These are phyloP conservation scores for Paraphoma chrysanthemicola DNA, from an alignment of 2,329 filamentous ascomycete genomes.

Conservation along the genomic window DNA sequence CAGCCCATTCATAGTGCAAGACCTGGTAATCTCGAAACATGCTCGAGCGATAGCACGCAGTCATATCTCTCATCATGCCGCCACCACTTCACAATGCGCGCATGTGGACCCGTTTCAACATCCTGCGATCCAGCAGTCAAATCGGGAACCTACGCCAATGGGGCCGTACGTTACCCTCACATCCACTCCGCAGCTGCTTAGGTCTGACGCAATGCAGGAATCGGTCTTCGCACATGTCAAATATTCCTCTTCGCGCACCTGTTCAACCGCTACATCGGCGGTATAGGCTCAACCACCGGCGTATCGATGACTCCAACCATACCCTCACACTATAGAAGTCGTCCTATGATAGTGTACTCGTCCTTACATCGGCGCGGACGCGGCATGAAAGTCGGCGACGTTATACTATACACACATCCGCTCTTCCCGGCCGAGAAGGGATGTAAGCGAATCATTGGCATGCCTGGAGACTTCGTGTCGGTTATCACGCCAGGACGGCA, in stretches of 20 bases:
- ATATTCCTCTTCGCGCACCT: constrained; percentile 42
- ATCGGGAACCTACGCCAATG: not conserved
- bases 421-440: constrained; percentile 63
- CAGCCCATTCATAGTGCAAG: no score
- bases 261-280: constrained; percentile 63
- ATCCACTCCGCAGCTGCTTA: not conserved
- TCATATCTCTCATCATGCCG: constrained; percentile 20
- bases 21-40: not conserved
- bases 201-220: constrained; percentile 2
- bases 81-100: constrained; percentile 10
- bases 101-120: constrained; percentile 7
- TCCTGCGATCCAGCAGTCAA: not conserved
- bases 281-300: constrained; percentile 67
- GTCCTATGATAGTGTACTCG: constrained; percentile 35
- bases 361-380: constrained; percentile 60
- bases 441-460: constrained; percentile 75
- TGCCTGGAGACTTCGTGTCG: constrained; percentile 72
- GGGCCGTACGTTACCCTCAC: not conserved
- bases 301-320: constrained; percentile 93
- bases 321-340: constrained; percentile 20
- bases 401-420: constrained; percentile 81
- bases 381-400: constrained; percentile 76
- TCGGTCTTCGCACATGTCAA: constrained; percentile 18
- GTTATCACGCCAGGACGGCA: constrained; percentile 64
- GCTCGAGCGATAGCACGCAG: constrained; percentile 20